These are phyloP conservation scores for Cicer bijugum DNA, from an alignment of 306 rosid genomes.

Conservation along the genomic window DNA sequence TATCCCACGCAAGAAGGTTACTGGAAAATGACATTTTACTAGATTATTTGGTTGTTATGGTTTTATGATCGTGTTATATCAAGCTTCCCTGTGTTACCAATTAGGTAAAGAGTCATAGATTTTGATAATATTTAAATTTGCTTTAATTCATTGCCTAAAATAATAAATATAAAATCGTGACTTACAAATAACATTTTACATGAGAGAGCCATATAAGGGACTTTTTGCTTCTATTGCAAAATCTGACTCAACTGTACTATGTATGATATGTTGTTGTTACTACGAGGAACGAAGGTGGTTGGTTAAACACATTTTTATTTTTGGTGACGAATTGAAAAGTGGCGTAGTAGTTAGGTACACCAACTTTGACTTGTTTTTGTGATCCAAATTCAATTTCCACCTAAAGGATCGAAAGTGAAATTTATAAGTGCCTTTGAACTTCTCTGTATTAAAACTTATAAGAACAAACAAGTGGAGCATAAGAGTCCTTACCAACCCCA, in stretches of 20 bases:
- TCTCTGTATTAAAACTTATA: neutral
- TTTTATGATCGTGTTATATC: too few relatives aligned
- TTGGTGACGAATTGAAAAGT: neutral
- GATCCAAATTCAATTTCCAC: conserved; percentile 11
- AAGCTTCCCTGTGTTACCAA: too few relatives aligned
- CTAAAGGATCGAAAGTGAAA: neutral
- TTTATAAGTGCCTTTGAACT: neutral
- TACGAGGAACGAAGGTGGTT: neutral
- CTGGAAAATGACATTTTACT: too few relatives aligned
- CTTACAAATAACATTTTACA: neutral
- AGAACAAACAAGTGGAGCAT: conserved; percentile 41
- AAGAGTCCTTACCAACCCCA: conserved; percentile 53
- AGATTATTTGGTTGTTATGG: too few relatives aligned
- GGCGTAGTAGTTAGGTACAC: conserved; percentile 59
- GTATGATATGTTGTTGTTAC: neutral
- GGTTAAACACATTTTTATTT: neutral
- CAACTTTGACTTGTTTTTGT: conserved; percentile 47
- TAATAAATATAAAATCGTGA: neutral
- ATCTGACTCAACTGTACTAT: neutral
- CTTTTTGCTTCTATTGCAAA: neutral
- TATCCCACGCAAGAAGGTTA: too few relatives aligned
- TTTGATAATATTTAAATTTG: too few relatives aligned
- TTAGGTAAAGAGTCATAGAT: too few relatives aligned
- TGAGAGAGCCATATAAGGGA: neutral
- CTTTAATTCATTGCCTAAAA: neutral